Evolutionary conservation across 352 stramenopile genomes (phyloP).

Genomic region (Globisporangium cylindrosporum): DNA sequence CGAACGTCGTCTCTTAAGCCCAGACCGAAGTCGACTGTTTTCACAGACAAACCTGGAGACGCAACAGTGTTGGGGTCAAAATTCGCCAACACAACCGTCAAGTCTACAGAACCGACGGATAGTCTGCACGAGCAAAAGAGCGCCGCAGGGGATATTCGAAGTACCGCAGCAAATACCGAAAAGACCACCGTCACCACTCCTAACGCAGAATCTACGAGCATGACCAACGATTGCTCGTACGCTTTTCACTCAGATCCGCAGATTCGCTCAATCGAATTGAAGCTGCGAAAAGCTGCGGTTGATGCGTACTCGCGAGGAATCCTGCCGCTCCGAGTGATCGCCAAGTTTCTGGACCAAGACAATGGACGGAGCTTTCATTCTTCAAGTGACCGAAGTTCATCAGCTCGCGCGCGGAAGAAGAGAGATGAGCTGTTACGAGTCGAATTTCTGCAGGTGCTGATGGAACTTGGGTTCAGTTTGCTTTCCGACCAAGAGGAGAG

Average conservation of each 20-base stretch:
- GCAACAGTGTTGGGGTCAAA: neutral
- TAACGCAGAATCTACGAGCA: neutral
- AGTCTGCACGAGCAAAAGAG: neutral
- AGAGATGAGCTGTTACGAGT: constrained; percentile 66
- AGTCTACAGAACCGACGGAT: neutral
- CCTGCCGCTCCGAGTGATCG: constrained; percentile 64
- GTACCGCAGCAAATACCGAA: neutral
- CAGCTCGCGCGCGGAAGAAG: constrained; percentile 1
- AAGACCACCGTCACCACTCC: neutral
- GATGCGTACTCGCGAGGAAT: constrained; percentile 69
- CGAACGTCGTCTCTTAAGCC: constrained; percentile 10
- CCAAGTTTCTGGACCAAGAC: constrained; percentile 62
- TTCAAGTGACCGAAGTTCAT: neutral
- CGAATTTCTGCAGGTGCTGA: constrained; percentile 92
- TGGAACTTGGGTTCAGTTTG: constrained; percentile 90
- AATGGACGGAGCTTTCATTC: constrained; percentile 15
- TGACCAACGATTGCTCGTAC: constrained; percentile 70
- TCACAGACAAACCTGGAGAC: neutral
- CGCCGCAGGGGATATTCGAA: neutral
- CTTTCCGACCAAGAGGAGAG: constrained; percentile 39
- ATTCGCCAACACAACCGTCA: neutral
- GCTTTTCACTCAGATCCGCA: constrained; percentile 77
- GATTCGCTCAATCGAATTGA: constrained; percentile 82
- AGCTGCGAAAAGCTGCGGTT: constrained; percentile 68
- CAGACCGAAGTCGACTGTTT: neutral